phyloP scores from a whole-genome alignment of 192 early-diverging fungal genomes.

The Gaertneriomyces semiglobifer region DNA sequence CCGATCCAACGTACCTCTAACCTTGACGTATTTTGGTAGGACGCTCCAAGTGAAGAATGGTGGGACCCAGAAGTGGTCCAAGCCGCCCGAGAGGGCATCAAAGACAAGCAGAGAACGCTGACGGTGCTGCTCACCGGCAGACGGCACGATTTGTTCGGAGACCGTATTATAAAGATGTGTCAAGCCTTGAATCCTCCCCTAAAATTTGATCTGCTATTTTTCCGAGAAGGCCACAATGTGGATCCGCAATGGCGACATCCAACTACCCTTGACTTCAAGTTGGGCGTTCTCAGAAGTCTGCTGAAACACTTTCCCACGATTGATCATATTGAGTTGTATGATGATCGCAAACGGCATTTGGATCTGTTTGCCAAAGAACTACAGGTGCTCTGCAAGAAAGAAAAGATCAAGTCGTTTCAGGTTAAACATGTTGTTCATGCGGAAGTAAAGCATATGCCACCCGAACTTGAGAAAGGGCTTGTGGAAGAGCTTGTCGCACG shows the following conservation, averaged over 20 bases:
- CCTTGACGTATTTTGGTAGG: neutral
- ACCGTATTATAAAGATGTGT: slow-evolving; percentile 40
- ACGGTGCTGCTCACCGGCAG: slow-evolving; percentile 45
- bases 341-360: slow-evolving; percentile 46
- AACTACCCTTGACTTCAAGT: slow-evolving; percentile 52
- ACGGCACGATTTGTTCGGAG: slow-evolving; percentile 41
- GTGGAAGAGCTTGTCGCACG: slow-evolving; percentile 41
- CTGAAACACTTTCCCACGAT: slow-evolving; percentile 34
- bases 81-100: neutral
- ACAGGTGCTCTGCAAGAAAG: neutral
- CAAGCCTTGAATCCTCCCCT: slow-evolving; percentile 8
- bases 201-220: slow-evolving; percentile 44
- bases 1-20: neutral
- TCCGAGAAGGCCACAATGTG: slow-evolving; percentile 41
- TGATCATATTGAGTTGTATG: slow-evolving; percentile 37
- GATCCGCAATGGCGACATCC: slow-evolving; percentile 5
- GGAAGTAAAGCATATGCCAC: slow-evolving; percentile 27
- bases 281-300: slow-evolving; percentile 36
- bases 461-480: slow-evolving; percentile 33
- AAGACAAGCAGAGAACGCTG: slow-evolving; percentile 10
- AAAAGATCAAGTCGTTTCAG: slow-evolving; percentile 14
- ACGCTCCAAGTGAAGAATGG: slow-evolving; percentile 34
- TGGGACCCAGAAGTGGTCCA: slow-evolving; percentile 34
- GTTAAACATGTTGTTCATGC: slow-evolving; percentile 34
- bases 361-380: slow-evolving; percentile 35